Percentiles rank a stretch among this genome's conserved stretches.
phyloP scores from a whole-genome alignment of 805 yeast species.

The Cyberlindnera veronae region DNA sequence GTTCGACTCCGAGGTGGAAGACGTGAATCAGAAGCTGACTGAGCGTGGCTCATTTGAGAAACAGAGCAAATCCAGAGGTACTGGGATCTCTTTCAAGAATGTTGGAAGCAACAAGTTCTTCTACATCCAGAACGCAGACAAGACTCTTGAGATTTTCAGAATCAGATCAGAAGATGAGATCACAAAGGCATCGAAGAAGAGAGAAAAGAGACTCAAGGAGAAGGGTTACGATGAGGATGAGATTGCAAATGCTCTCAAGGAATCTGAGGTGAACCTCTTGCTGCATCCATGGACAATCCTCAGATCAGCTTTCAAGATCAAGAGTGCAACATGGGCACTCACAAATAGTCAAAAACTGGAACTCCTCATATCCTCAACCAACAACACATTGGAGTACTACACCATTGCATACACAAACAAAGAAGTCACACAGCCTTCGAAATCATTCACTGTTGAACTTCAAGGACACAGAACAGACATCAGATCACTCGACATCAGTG shows the following conservation, averaged over 20 bases:
- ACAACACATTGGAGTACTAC: constrained; percentile 74
- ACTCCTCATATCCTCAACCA: constrained; percentile 59
- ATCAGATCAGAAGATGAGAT: constrained; percentile 74
- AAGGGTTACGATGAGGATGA: constrained; percentile 64
- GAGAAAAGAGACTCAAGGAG: constrained; percentile 74
- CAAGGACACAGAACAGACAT: constrained; percentile 90
- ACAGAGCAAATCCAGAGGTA: constrained; percentile 70
- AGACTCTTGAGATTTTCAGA: constrained; percentile 76
- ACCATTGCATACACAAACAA: constrained; percentile 54
- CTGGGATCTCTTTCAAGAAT: constrained; percentile 49
- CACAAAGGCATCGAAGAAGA: constrained; percentile 67
- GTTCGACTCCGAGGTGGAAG: constrained; percentile 48
- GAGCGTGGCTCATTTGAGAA: constrained; percentile 70
- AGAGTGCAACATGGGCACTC: constrained; percentile 62
- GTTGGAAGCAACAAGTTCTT: constrained; percentile 43
- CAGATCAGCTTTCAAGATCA: constrained; percentile 61
- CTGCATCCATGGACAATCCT: constrained; percentile 68
- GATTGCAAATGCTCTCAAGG: constrained; percentile 45
- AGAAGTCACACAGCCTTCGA: constrained; percentile 46
- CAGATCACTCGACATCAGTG: constrained; percentile 76
- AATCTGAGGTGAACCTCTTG: constrained; percentile 49
- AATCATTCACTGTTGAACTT: constrained; percentile 58
- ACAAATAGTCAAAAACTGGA: constrained; percentile 49
- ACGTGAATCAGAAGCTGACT: constrained; percentile 43
- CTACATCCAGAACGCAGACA: constrained; percentile 74